These are phyloP conservation scores for Scheffersomyces spartinae DNA, from an alignment of 805 yeast genomes.

Conservation along the genomic window DNA sequence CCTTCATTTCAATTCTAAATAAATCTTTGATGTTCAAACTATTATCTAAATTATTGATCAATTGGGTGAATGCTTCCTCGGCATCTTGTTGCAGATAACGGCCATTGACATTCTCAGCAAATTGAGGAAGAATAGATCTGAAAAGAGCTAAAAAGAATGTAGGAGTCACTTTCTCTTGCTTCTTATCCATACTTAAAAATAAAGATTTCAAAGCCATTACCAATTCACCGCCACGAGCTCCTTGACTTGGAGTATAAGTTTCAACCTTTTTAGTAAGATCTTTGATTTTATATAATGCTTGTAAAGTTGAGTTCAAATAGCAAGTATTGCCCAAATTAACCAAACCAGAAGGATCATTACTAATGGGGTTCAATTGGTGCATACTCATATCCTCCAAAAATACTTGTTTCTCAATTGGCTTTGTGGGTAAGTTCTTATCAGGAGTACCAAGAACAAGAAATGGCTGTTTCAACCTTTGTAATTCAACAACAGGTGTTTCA, in stretches of 20 bases:
- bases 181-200: slow-evolving; percentile 34
- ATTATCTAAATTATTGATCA: slow-evolving; percentile 40
- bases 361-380: slow-evolving; percentile 24
- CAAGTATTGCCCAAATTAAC: slow-evolving; percentile 69
- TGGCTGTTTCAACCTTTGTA: slow-evolving; percentile 51
- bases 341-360: slow-evolving; percentile 52
- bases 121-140: slow-evolving; percentile 73
- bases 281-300: slow-evolving; percentile 36
- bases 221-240: slow-evolving; percentile 7
- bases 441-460: slow-evolving; percentile 92
- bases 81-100: slow-evolving; percentile 93
- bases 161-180: slow-evolving; percentile 50
- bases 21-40: slow-evolving; percentile 41
- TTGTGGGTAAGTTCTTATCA: slow-evolving; percentile 43
- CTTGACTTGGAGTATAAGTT: slow-evolving; percentile 7
- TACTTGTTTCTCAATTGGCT: slow-evolving; percentile 42
- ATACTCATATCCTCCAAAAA: slow-evolving; percentile 62
- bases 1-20: slow-evolving; percentile 56
- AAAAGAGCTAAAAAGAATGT: slow-evolving; percentile 50
- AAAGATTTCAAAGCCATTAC: slow-evolving; percentile 27
- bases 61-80: slow-evolving; percentile 85
- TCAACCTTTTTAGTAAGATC: slow-evolving; percentile 26
- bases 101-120: slow-evolving; percentile 72
- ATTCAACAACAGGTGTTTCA: slow-evolving; percentile 40
- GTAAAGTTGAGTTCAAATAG: slow-evolving; percentile 62